Evolutionary conservation across 2,329 filamentous ascomycete genomes (phyloP).

Genomic region (Neopestalotiopsis clavispora): DNA sequence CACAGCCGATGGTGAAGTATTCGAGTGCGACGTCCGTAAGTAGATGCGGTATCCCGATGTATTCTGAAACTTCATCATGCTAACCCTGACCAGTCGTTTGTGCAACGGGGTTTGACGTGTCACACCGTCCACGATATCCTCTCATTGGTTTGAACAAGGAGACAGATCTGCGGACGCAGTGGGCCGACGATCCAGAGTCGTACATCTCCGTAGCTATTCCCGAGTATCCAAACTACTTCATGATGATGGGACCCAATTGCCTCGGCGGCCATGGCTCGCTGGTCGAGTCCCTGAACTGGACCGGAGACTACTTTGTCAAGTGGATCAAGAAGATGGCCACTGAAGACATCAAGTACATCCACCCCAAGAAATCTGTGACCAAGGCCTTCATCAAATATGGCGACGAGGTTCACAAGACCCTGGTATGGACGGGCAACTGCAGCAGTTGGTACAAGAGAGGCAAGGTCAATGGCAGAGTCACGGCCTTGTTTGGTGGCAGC

Average conservation of each 20-base stretch:
- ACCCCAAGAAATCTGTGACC: constrained; percentile 39
- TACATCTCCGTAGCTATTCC: constrained; percentile 36
- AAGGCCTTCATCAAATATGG: constrained; percentile 44
- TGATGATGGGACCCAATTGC: constrained; percentile 25
- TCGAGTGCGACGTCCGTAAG: constrained; percentile 23
- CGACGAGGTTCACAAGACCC: constrained; percentile 47
- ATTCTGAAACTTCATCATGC: neutral
- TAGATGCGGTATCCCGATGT: neutral
- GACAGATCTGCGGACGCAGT: constrained; percentile 53
- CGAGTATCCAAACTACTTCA: constrained; percentile 37
- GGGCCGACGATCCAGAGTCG: constrained; percentile 45
- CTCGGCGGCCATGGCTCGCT: constrained; percentile 22
- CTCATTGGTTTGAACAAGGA: constrained; percentile 51
- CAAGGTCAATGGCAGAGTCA: constrained; percentile 38
- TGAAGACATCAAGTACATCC: constrained; percentile 35
- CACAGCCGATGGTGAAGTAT: constrained; percentile 20
- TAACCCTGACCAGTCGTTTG: neutral
- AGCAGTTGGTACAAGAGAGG: constrained; percentile 37
- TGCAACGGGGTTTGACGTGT: constrained; percentile 16
- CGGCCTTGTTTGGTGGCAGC: constrained; percentile 40
- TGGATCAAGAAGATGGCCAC: constrained; percentile 23
- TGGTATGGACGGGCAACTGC: constrained; percentile 48
- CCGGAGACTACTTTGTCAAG: constrained; percentile 31
- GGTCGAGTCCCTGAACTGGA: constrained; percentile 23
- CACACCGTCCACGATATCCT: constrained; percentile 36